Percentiles rank a stretch among this genome's conserved stretches.
These are phyloP conservation scores for Podospora sp. DNA, from an alignment of 495 filamentous ascomycete species.

Conservation along the genomic window DNA sequence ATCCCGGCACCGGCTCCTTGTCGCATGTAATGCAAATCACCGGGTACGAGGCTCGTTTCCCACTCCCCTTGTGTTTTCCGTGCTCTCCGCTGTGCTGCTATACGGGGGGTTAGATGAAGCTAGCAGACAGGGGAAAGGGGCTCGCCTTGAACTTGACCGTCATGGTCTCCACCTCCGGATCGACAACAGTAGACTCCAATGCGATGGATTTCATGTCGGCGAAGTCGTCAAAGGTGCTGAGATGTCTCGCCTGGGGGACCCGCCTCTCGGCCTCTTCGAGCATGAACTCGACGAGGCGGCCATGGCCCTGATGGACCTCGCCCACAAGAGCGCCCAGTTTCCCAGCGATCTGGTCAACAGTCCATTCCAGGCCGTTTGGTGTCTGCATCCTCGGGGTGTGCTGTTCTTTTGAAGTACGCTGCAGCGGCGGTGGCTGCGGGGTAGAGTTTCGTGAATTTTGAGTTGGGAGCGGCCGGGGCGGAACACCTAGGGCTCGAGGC, in stretches of 20 bases:
- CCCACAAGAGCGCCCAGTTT: constrained; percentile 33
- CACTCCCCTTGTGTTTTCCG: constrained; percentile 41
- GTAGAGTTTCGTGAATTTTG: background rate
- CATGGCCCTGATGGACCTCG: constrained; percentile 41
- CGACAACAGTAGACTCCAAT: constrained; percentile 19
- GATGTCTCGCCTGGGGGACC: constrained; percentile 37
- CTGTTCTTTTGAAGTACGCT: constrained; percentile 11
- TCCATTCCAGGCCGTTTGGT: constrained; percentile 42
- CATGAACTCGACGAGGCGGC: constrained; percentile 41
- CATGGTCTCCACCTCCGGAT: constrained; percentile 29
- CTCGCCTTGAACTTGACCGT: constrained; percentile 47
- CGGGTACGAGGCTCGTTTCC: constrained; percentile 35
- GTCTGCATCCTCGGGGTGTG: constrained; percentile 38
- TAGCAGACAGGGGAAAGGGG: background rate
- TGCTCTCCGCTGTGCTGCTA: constrained; percentile 39
- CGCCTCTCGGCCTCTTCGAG: constrained; percentile 46
- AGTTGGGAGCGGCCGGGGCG: too few relatives aligned
- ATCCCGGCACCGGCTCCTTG: constrained; percentile 43
- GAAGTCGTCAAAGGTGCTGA: constrained; percentile 44
- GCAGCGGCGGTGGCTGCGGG: background rate
- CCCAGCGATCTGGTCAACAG: constrained; percentile 38
- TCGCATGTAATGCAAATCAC: constrained; percentile 45
- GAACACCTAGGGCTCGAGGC: background rate
- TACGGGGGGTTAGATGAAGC: constrained; percentile 12
- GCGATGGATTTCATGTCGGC: constrained; percentile 38